A percentile compares a stretch with the other conserved stretches of the same genome.
Evolutionary conservation across 2,329 filamentous ascomycete species (phyloP).

Genomic region (Xylariaceae sp.): DNA sequence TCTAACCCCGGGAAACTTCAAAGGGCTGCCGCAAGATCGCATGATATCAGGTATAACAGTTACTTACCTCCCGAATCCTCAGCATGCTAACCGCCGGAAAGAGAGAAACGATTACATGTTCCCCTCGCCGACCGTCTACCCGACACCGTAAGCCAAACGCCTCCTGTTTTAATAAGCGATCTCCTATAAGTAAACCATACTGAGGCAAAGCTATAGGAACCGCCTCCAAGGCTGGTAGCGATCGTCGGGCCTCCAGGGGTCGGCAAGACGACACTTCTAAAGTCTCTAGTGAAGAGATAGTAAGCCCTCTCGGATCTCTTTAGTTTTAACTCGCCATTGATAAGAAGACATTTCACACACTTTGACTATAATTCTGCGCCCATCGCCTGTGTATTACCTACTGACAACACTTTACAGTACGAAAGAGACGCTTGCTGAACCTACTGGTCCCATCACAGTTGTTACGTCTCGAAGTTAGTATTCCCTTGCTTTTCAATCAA

Average conservation of each 20-base stretch:
- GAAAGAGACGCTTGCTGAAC: slow-evolving; percentile 90
- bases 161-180: not conserved
- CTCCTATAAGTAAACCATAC: not conserved
- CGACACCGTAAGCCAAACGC: slow-evolving; percentile 56
- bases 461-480: slow-evolving; percentile 97
- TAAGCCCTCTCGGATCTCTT: not conserved
- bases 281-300: slow-evolving; percentile 72
- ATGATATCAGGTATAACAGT: slow-evolving; percentile 33
- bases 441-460: slow-evolving; percentile 90
- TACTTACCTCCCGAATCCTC: not conserved
- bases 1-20: slow-evolving; percentile 80
- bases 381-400: not conserved
- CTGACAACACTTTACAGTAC: slow-evolving; percentile 73
- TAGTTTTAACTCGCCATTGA: too few relatives aligned
- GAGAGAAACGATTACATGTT: slow-evolving; percentile 95
- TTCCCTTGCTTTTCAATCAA: too few relatives aligned
- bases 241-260: slow-evolving; percentile 95
- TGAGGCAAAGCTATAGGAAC: slow-evolving; percentile 64
- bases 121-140: slow-evolving; percentile 94
- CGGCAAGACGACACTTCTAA: slow-evolving; percentile 94
- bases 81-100: slow-evolving; percentile 50
- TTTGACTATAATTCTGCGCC: too few relatives aligned
- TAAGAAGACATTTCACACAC: too few relatives aligned
- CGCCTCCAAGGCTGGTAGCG: slow-evolving; percentile 88
- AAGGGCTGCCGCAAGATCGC: slow-evolving; percentile 69